These are phyloP conservation scores for Salix viminalis DNA, from an alignment of 345 rosid species.

Conservation along the genomic window DNA sequence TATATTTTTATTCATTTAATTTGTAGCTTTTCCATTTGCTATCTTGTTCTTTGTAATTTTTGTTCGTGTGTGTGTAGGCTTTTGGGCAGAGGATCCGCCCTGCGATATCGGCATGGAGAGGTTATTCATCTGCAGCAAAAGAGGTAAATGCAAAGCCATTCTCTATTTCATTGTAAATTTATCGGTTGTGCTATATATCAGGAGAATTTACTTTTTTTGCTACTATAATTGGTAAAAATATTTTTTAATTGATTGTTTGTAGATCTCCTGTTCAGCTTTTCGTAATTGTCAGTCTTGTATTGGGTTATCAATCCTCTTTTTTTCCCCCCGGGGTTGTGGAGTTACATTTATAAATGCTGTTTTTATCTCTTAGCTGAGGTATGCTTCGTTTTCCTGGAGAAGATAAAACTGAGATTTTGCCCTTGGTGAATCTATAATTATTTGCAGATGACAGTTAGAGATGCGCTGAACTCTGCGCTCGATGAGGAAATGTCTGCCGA, in stretches of 20 bases:
- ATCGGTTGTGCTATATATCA: neutral
- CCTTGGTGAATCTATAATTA: neutral
- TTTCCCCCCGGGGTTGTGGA: neutral
- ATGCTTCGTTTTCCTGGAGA: neutral
- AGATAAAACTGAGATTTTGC: neutral
- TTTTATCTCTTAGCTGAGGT: neutral
- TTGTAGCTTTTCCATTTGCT: neutral
- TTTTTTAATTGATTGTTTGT: neutral
- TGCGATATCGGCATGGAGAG: slow-evolving; percentile 42
- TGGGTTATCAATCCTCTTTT: neutral
- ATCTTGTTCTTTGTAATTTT: slow-evolving; percentile 4
- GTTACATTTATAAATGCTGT: neutral
- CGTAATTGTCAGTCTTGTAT: neutral
- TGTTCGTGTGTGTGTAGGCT: slow-evolving; percentile 21
- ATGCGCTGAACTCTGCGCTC: slow-evolving; percentile 77
- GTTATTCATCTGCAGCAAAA: slow-evolving; percentile 61
- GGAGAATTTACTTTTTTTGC: neutral
- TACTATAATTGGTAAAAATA: neutral
- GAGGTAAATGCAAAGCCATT: slow-evolving; percentile 37
- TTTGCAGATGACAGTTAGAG: slow-evolving; percentile 71
- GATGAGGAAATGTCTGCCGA: slow-evolving; percentile 98
- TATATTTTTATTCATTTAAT: neutral
- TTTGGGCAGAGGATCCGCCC: slow-evolving; percentile 46
- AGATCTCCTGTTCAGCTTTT: neutral
- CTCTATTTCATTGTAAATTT: neutral